Conservation (phyloP, 2,329 filamentous ascomycete genomes). For the Paracoccidioides lutzii region DNA sequence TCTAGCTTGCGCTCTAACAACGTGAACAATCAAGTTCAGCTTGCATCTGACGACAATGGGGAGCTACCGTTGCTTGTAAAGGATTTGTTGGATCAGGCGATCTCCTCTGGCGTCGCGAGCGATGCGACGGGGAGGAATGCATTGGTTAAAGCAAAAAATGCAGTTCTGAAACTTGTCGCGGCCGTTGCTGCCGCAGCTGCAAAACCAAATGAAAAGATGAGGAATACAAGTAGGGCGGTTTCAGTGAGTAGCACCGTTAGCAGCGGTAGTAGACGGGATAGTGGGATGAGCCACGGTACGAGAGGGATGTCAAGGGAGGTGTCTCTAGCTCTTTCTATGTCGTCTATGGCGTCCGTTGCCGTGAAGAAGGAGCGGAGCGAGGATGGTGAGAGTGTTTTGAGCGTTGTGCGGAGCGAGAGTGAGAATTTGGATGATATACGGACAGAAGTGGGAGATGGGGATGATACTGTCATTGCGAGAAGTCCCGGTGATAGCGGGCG, state of each 20-base stretch:
- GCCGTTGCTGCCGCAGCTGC: not conserved
- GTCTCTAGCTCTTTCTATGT: not conserved
- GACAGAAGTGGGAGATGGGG: conserved; percentile 4
- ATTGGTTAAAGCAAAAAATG: conserved; percentile 34
- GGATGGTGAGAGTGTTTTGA: not conserved
- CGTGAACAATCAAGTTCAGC: conserved; percentile 11
- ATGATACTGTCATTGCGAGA: conserved; percentile 9
- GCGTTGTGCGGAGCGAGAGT: not conserved
- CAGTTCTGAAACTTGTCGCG: conserved; percentile 29
- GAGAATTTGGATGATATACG: not conserved
- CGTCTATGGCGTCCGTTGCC: not conserved
- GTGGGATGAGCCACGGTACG: not conserved
- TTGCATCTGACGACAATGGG: conserved; percentile 37
- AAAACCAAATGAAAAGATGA: not conserved
- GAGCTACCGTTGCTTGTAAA: conserved; percentile 42
- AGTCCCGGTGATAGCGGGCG: not conserved
- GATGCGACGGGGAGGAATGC: conserved; percentile 34
- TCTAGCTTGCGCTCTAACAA: conserved; percentile 22
- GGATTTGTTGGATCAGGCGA: conserved; percentile 45
- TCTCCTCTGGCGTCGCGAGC: conserved; percentile 33
- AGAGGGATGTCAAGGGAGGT: not conserved
- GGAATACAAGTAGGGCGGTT: not conserved
- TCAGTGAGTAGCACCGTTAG: not conserved
- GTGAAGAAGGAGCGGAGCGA: not conserved
- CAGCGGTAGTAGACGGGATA: not conserved